Evolutionary conservation across 2,329 filamentous ascomycete genomes (phyloP).

Genomic region (Phialemonium atrogriseum): DNA sequence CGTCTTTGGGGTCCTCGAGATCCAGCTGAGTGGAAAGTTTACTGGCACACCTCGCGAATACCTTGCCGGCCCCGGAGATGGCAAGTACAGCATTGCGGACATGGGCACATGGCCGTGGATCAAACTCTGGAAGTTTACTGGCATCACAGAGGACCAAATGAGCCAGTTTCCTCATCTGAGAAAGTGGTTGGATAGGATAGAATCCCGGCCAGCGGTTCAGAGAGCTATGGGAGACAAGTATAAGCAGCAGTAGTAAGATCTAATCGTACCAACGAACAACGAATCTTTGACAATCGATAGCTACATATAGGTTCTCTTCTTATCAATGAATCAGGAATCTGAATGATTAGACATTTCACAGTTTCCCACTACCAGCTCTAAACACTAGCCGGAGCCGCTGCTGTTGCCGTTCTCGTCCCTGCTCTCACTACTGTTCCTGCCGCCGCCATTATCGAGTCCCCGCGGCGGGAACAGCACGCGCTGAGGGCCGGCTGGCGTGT

Average conservation of each 20-base stretch:
- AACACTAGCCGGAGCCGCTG: too few relatives aligned
- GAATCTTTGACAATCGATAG: too few relatives aligned
- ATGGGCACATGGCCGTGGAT: background rate
- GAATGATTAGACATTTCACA: too few relatives aligned
- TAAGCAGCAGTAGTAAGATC: too few relatives aligned
- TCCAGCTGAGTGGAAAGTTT: background rate
- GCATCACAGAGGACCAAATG: background rate
- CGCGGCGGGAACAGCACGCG: too few relatives aligned
- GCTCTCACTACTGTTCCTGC: too few relatives aligned
- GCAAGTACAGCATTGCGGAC: background rate
- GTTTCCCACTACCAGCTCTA: too few relatives aligned
- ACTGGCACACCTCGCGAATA: background rate
- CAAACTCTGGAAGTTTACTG: background rate
- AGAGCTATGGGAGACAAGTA: background rate
- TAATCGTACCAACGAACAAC: conserved; percentile 4
- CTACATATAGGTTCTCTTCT: too few relatives aligned
- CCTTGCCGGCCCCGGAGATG: background rate
- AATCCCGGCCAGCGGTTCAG: background rate
- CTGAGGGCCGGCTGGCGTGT: too few relatives aligned
- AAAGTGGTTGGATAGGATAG: background rate
- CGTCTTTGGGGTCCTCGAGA: background rate
- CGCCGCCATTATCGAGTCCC: too few relatives aligned
- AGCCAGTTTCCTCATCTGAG: background rate
- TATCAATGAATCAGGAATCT: too few relatives aligned
- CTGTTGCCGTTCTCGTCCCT: too few relatives aligned